Evolutionary conservation across 345 rosid species (phyloP), one percentile per base, ranked within the genome.

Genomic region (Hibiscus mutabilis): DNA sequence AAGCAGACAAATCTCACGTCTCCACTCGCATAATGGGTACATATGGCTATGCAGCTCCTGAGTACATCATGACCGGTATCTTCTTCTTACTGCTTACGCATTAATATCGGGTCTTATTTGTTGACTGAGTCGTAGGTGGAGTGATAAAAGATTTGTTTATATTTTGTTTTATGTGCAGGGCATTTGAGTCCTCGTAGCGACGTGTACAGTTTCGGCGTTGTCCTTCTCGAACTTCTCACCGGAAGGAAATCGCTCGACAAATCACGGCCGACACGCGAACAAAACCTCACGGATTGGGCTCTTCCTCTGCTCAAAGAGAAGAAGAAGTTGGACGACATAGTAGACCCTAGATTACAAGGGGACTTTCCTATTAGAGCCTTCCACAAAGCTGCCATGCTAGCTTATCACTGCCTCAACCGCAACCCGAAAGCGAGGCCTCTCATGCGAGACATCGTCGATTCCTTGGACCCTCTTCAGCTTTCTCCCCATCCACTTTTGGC

Each of bases 21-120:
- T 91, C 98, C 21, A 94, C 98, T 12, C 96, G 98, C n/a, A 84
- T 94, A 76, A 94, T 94, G 98, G 98, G 98, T 56, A 94, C 98
- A 16, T 91, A 94, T n/a, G 98, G 98, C 12, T 94, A 94, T 73
- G 98, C 98, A 33, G 98, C 98, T 29, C 97, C 98, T 0, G 98
- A 91, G 75, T 94, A 94, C 80, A 88, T 94, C 77, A 91, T 94
- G 98, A 91, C 98, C 63, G 98, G 98, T 78, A 79, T 80, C 70
- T 53, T 56, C 29, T 47, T 24, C 14, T 3, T 12, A 5, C 9
- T 7, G n/a, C 21, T 14, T 8, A 27, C 51, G 37, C 15, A 19
- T 18, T 37, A 10, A 44, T 18, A 6, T 2, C 19, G 13, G 8
- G 8, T 5, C 8, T 15, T 16, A 15, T 49, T 1, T 51, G 8